phyloP scores from a whole-genome alignment of 2,329 filamentous ascomycete species.

The Botrytis fabae region DNA sequence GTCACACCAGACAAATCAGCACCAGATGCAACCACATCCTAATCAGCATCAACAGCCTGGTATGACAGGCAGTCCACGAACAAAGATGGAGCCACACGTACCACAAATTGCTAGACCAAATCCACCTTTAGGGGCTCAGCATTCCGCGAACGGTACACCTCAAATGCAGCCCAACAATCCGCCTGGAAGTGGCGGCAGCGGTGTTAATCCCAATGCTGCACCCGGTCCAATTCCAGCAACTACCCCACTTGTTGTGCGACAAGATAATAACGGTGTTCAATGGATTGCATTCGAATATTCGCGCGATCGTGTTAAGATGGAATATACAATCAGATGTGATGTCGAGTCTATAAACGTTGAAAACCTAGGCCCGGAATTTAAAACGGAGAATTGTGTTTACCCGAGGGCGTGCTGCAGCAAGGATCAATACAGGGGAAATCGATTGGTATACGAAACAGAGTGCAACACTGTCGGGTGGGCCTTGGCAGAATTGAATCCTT shows the following conservation, averaged over 20 bases:
- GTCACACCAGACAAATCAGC: conserved; percentile 57
- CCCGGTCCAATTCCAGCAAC: conserved; percentile 96
- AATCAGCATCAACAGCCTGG: conserved; percentile 55
- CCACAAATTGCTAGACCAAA: conserved; percentile 63
- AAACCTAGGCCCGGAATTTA: conserved; percentile 82
- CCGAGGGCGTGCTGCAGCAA: conserved; percentile 92
- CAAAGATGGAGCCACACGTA: conserved; percentile 64
- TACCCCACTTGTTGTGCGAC: conserved; percentile 87
- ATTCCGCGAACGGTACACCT: conserved; percentile 44
- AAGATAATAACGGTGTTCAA: conserved; percentile 95
- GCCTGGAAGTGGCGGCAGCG: conserved; percentile 47
- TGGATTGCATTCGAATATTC: conserved; percentile 99
- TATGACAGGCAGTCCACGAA: conserved; percentile 61
- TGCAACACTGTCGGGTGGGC: conserved; percentile 99
- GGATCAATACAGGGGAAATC: conserved; percentile 94
- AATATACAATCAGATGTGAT: conserved; percentile 97
- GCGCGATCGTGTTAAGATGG: conserved; percentile 96
- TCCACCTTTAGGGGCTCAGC: conserved; percentile 49
- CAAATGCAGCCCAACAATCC: conserved; percentile 47
- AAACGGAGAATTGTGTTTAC: conserved; percentile 97
- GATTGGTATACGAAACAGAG: conserved; percentile 94
- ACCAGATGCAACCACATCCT: conserved; percentile 61
- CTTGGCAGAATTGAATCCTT: conserved; percentile 86
- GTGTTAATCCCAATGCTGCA: conserved; percentile 83
- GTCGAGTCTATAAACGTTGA: conserved; percentile 96